These are phyloP conservation scores for Ascodesmis nigricans DNA, from an alignment of 495 filamentous ascomycete species.

Conservation along the genomic window DNA sequence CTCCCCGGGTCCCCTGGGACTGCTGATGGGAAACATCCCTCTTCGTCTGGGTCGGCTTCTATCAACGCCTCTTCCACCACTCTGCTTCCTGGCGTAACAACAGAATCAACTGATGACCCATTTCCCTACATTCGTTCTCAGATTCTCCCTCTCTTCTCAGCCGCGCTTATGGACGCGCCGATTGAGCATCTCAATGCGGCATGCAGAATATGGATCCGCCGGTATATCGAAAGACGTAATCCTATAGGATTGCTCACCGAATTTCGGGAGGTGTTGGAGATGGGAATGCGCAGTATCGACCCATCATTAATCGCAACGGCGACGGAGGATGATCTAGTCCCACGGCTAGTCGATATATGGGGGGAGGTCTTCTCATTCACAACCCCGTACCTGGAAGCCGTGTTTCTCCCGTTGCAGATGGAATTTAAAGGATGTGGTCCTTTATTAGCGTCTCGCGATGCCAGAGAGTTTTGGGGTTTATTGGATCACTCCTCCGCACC, in stretches of 20 bases:
- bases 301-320: slow-evolving; percentile 51
- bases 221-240: slow-evolving; percentile 44
- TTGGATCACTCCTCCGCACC: too few species aligned
- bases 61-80: too few species aligned
- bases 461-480: slow-evolving; percentile 58
- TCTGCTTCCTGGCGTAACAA: too few species aligned
- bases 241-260: slow-evolving; percentile 56
- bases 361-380: slow-evolving; percentile 72
- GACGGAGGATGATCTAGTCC: slow-evolving; percentile 57
- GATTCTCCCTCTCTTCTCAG: slow-evolving; percentile 77
- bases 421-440: slow-evolving; percentile 74
- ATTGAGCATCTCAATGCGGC: slow-evolving; percentile 89
- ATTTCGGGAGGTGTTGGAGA: slow-evolving; percentile 51
- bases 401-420: slow-evolving; percentile 81
- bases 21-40: too few species aligned
- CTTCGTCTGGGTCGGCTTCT: too few species aligned
- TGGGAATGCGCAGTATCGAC: slow-evolving; percentile 70
- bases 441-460: slow-evolving; percentile 51
- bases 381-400: slow-evolving; percentile 84
- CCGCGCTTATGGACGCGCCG: slow-evolving; percentile 67
- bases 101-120: slow-evolving; percentile 82
- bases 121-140: slow-evolving; percentile 89
- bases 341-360: slow-evolving; percentile 81
- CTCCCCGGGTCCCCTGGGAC: slow-evolving; percentile 42
- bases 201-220: slow-evolving; percentile 47